Conservation (phyloP, 139 green algal genomes). For the Pleodorina starrii region DNA sequence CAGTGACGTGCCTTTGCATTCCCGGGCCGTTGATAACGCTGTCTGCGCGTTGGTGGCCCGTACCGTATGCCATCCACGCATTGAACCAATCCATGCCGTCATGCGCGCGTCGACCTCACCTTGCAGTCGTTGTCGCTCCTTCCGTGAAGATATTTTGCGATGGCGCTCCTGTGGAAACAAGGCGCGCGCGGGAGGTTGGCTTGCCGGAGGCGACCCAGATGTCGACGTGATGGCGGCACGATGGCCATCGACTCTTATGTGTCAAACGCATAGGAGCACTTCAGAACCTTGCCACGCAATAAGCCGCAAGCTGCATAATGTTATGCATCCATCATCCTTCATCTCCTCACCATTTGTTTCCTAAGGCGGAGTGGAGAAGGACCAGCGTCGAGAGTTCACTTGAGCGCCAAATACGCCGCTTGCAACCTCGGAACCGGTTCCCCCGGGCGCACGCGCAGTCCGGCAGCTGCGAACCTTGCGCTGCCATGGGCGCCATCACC, state of each 20-base stretch:
- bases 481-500: background rate
- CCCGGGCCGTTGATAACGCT: too few relatives aligned
- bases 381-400: constrained; percentile 2
- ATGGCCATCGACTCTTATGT: too few relatives aligned
- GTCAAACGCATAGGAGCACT: background rate
- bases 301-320: background rate
- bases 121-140: constrained; percentile 22
- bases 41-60: too few relatives aligned
- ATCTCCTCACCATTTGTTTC: constrained; percentile 11
- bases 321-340: background rate
- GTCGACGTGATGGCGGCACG: too few relatives aligned
- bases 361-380: constrained; percentile 5
- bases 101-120: too few relatives aligned
- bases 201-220: background rate
- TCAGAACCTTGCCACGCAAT: background rate
- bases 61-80: too few relatives aligned
- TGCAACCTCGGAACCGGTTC: background rate
- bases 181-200: background rate
- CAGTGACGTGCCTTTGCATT: too few relatives aligned
- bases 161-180: background rate
- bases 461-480: background rate
- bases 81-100: too few relatives aligned
- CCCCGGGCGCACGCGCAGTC: background rate
- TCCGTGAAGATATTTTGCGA: constrained; percentile 15
- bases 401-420: constrained; percentile 12